These are phyloP conservation scores for Simplicillium sp. DNA, from an alignment of 2,329 filamentous ascomycete genomes.

Conservation along the genomic window DNA sequence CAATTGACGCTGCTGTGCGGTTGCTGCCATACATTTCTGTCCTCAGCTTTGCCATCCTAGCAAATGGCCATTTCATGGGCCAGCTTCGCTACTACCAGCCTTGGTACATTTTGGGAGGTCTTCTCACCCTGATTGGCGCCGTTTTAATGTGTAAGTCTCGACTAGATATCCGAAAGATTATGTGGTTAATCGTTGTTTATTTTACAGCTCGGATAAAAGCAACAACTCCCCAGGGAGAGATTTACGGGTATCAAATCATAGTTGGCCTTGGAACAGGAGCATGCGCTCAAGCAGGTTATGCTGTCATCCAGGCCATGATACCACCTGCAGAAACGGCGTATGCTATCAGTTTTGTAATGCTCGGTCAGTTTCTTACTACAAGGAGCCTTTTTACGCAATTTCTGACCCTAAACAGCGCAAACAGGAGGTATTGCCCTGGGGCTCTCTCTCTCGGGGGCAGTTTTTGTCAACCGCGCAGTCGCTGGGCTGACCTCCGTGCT, in stretches of 20 bases:
- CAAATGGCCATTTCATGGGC: conserved; percentile 23
- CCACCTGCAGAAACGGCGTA: conserved; percentile 14
- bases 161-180: too few relatives aligned
- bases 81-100: conserved; percentile 26
- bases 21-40: conserved; percentile 29
- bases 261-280: conserved; percentile 24
- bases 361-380: conserved; percentile 4
- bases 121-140: conserved; percentile 22
- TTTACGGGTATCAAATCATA: conserved; percentile 19
- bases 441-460: too few relatives aligned
- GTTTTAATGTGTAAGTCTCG: conserved; percentile 11
- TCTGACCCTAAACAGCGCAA: too few relatives aligned
- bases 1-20: conserved; percentile 23
- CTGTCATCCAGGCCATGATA: conserved; percentile 21
- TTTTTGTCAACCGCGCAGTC: too few relatives aligned
- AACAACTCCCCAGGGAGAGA: conserved; percentile 5
- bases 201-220: conserved; percentile 4
- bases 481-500: conserved; percentile 3
- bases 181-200: too few relatives aligned
- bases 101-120: conserved; percentile 26
- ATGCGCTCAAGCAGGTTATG: conserved; percentile 20
- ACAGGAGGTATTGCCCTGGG: too few relatives aligned
- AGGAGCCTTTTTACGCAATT: too few relatives aligned
- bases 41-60: conserved; percentile 20
- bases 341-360: conserved; percentile 23